Evolutionary conservation across 179 eudicot species (phyloP).

Genomic region (Carnegiea gigantea): DNA sequence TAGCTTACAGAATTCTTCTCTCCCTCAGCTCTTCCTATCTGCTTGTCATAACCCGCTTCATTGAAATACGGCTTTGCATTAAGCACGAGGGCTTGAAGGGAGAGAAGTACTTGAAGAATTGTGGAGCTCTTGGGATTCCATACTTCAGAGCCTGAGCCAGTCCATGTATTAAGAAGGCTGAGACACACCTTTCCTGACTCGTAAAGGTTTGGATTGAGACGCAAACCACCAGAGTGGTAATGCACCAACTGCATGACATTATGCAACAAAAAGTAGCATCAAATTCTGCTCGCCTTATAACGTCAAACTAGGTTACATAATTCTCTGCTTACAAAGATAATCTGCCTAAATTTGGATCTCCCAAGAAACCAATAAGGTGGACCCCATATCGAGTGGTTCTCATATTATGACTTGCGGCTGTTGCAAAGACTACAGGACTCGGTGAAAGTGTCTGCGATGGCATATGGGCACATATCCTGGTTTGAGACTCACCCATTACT

Average conservation of each 20-base stretch:
- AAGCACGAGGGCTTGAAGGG: constrained; percentile 97
- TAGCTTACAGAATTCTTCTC: constrained; percentile 93
- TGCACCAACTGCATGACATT: constrained; percentile 66
- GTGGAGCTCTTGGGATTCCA: constrained; percentile 90
- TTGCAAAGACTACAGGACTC: too few relatives aligned
- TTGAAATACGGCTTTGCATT: constrained; percentile 94
- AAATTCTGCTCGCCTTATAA: background rate
- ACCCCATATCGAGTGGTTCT: too few relatives aligned
- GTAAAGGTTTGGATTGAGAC: constrained; percentile 91
- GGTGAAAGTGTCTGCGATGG: too few relatives aligned
- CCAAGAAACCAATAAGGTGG: too few relatives aligned
- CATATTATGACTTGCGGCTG: too few relatives aligned
- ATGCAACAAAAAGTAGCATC: background rate
- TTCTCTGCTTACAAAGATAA: too few relatives aligned
- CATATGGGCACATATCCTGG: too few relatives aligned
- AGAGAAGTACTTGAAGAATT: constrained; percentile 91
- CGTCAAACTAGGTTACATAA: background rate
- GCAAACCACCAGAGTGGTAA: constrained; percentile 87
- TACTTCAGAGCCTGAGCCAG: constrained; percentile 80
- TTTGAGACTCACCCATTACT: too few relatives aligned
- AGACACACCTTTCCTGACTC: constrained; percentile 98
- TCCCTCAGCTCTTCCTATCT: constrained; percentile 83
- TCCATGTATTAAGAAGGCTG: constrained; percentile 95
- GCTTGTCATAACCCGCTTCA: constrained; percentile 94
- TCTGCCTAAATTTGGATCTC: too few relatives aligned